These are phyloP conservation scores for Sutorius australiensis DNA, from an alignment of 768 basidiomycete genomes.

Conservation along the genomic window DNA sequence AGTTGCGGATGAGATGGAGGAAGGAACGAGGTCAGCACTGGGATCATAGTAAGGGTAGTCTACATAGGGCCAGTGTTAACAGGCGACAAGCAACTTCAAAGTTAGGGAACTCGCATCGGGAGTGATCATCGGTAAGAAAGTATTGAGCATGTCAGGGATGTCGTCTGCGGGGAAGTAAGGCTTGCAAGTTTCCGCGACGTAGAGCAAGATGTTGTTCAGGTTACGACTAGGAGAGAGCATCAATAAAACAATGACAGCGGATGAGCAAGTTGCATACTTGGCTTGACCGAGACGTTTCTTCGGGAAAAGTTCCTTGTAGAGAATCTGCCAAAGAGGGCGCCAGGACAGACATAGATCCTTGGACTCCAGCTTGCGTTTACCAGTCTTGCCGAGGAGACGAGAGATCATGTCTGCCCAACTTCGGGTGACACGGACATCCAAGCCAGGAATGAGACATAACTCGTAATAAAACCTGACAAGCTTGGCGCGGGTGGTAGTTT, in stretches of 20 bases:
- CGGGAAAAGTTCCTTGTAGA: constrained; percentile 73
- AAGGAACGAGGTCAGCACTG: constrained; percentile 74
- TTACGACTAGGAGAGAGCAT: constrained; percentile 44
- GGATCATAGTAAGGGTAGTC: constrained; percentile 68
- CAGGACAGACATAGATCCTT: constrained; percentile 68
- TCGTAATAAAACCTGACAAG: constrained; percentile 76
- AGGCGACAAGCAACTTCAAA: neutral
- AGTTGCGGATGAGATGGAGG: constrained; percentile 62
- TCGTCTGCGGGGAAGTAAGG: constrained; percentile 65
- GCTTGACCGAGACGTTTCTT: constrained; percentile 59
- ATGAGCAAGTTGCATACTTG: constrained; percentile 42
- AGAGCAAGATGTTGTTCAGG: constrained; percentile 66
- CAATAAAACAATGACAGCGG: constrained; percentile 2
- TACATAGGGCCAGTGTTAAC: constrained; percentile 26
- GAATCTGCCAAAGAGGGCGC: constrained; percentile 69
- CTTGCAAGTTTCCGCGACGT: constrained; percentile 68
- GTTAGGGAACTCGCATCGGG: constrained; percentile 50
- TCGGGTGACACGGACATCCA: constrained; percentile 67
- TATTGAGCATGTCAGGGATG: constrained; percentile 66
- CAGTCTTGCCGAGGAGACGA: constrained; percentile 64
- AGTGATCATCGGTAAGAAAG: constrained; percentile 68
- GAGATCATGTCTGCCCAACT: constrained; percentile 79
- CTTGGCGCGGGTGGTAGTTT: constrained; percentile 63
- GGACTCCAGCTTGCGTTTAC: constrained; percentile 64
- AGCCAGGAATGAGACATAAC: constrained; percentile 69